These are phyloP conservation scores for Vicia sativa DNA, from an alignment of 306 rosid species.

Conservation along the genomic window DNA sequence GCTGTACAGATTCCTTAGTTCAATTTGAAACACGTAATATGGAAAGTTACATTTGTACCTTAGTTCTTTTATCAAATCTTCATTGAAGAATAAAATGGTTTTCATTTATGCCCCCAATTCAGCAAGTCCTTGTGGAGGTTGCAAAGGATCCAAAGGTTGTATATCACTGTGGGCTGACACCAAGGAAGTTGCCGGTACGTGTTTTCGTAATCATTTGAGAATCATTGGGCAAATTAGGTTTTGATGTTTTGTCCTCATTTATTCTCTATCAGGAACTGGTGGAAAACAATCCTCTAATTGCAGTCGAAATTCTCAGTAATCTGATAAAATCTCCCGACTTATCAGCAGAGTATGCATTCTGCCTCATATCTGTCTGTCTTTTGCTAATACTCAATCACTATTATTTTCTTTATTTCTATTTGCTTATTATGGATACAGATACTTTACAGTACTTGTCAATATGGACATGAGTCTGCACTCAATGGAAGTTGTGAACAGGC, in stretches of 20 bases:
- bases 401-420: constrained; percentile 45
- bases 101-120: constrained; percentile 44
- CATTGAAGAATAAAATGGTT: constrained; percentile 42
- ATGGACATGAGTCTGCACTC: constrained; percentile 99
- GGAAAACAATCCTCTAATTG: constrained; percentile 93
- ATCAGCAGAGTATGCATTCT: constrained; percentile 72
- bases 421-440: constrained; percentile 63
- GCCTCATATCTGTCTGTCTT: constrained; percentile 31
- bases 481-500: constrained; percentile 99
- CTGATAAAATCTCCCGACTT: constrained; percentile 89
- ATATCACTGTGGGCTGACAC: constrained; percentile 94
- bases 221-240: constrained; percentile 23
- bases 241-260: constrained; percentile 23
- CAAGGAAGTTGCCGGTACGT: constrained; percentile 90
- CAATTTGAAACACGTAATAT: constrained; percentile 21
- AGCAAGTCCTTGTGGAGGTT: constrained; percentile 87
- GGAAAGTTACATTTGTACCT: constrained; percentile 32
- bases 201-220: constrained; percentile 32
- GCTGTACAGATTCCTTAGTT: constrained; percentile 16
- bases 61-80: constrained; percentile 34
- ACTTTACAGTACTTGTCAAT: constrained; percentile 94
- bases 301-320: constrained; percentile 93
- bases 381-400: constrained; percentile 26
- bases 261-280: constrained; percentile 80
- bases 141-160: constrained; percentile 86